Percentiles rank a stretch among this genome's conserved stretches.
phyloP scores from a whole-genome alignment of 129 eudicot genomes.

The Logfia minima region DNA sequence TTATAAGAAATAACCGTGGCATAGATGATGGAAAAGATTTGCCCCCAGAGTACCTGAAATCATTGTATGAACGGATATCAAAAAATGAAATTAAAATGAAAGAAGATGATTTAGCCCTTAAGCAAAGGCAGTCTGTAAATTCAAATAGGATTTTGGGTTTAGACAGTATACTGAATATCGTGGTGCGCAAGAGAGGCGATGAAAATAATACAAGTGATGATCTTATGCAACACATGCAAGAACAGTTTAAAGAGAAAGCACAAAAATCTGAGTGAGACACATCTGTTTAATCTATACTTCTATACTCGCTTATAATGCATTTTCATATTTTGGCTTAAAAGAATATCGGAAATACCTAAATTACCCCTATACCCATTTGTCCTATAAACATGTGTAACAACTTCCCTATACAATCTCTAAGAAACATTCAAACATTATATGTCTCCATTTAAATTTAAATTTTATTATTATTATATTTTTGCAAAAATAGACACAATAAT shows the following conservation, averaged over 20 bases:
- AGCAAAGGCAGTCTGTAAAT: conserved; percentile 78
- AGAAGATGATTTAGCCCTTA: conserved; percentile 75
- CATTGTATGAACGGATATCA: conserved; percentile 85
- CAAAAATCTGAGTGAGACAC: conserved; percentile 93
- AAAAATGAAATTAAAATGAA: conserved; percentile 96
- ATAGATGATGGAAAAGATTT: conserved; percentile 98
- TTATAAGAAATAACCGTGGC: conserved; percentile 95
- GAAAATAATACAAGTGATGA: conserved; percentile 79
- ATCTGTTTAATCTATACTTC: conserved; percentile 13
- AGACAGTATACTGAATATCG: conserved; percentile 86
- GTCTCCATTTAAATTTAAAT: too few relatives aligned
- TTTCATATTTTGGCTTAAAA: too few relatives aligned
- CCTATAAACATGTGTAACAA: too few relatives aligned
- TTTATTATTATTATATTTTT: too few relatives aligned
- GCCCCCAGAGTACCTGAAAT: conserved; percentile 78
- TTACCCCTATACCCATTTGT: too few relatives aligned
- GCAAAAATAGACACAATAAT: too few relatives aligned
- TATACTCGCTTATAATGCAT: too few relatives aligned
- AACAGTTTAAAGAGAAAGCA: conserved; percentile 98
- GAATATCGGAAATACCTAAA: too few relatives aligned
- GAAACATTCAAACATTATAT: too few relatives aligned
- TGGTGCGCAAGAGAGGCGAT: conserved; percentile 83
- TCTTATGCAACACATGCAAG: conserved; percentile 96
- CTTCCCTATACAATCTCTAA: too few relatives aligned
- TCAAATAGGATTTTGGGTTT: conserved; percentile 85